These are phyloP conservation scores for Hirschfeldia incana DNA, from an alignment of 345 rosid genomes.

Conservation along the genomic window DNA sequence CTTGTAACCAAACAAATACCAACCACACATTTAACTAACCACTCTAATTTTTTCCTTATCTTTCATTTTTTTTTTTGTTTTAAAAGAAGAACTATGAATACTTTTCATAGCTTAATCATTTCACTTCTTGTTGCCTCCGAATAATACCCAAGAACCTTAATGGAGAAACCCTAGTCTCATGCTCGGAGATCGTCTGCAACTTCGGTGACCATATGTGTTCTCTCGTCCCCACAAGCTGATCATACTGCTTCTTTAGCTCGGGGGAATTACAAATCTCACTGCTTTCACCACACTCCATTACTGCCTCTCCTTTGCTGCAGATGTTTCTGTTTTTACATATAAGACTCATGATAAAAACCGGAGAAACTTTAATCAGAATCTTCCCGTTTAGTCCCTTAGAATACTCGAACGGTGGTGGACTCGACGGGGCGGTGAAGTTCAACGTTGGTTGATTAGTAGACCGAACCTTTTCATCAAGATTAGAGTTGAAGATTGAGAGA, in stretches of 20 bases:
- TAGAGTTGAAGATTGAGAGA: constrained; percentile 56
- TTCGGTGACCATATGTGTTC: constrained; percentile 85
- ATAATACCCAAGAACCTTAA: constrained; percentile 54
- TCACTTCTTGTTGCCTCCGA: constrained; percentile 50
- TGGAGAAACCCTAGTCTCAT: constrained; percentile 69
- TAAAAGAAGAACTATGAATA: background rate
- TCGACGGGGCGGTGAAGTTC: constrained; percentile 42
- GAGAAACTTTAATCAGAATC: constrained; percentile 57
- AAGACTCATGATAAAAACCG: constrained; percentile 53
- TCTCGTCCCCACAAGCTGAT: constrained; percentile 64
- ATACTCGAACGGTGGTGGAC: constrained; percentile 61
- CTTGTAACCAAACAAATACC: background rate
- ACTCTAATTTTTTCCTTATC: background rate
- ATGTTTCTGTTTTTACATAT: constrained; percentile 27
- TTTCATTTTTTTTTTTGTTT: background rate
- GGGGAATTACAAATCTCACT: constrained; percentile 75
- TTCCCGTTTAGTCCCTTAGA: constrained; percentile 49
- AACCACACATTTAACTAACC: background rate
- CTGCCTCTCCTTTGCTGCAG: constrained; percentile 12
- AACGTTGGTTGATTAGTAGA: constrained; percentile 29
- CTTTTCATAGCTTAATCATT: background rate
- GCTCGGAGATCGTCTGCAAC: constrained; percentile 77
- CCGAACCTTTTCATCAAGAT: constrained; percentile 17
- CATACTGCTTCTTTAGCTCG: constrained; percentile 89
- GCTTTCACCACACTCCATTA: constrained; percentile 3